A percentile compares a stretch with the other conserved stretches of the same genome.
Evolutionary conservation across 768 basidiomycete species (phyloP).

Genomic region (Rickenella mellea): DNA sequence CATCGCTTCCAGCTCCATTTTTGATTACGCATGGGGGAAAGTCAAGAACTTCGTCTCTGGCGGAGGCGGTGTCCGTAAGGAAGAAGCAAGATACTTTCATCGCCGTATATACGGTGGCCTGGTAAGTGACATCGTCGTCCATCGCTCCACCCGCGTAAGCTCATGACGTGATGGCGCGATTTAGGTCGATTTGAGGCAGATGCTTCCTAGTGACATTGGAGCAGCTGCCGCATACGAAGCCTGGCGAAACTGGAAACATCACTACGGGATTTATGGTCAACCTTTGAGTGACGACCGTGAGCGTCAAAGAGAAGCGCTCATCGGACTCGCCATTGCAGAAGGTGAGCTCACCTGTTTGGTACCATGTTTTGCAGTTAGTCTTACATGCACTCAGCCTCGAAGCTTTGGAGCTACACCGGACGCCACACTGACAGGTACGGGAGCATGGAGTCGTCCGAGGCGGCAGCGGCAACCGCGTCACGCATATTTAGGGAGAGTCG

Average conservation of each 20-base stretch:
- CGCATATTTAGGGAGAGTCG: neutral
- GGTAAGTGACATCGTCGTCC: conserved; percentile 24
- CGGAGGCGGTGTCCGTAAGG: conserved; percentile 34
- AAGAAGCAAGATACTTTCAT: conserved; percentile 62
- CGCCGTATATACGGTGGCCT: conserved; percentile 53
- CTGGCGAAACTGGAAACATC: conserved; percentile 58
- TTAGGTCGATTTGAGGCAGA: conserved; percentile 40
- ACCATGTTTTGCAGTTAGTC: neutral
- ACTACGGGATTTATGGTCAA: conserved; percentile 35
- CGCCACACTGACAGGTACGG: conserved; percentile 35
- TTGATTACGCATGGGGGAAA: neutral
- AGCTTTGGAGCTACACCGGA: conserved; percentile 42
- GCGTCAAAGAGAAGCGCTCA: conserved; percentile 55
- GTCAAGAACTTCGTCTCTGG: neutral
- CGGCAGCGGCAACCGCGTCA: conserved; percentile 60
- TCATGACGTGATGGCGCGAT: conserved; percentile 1
- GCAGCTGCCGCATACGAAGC: conserved; percentile 75
- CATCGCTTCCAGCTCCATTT: neutral
- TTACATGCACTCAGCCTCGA: conserved; percentile 31
- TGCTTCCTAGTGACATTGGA: conserved; percentile 56
- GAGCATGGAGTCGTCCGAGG: conserved; percentile 44
- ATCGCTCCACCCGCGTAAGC: neutral
- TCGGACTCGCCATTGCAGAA: conserved; percentile 65
- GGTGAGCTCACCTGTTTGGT: conserved; percentile 25
- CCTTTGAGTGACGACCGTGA: conserved; percentile 48